Evolutionary conservation across 208 protist genomes (phyloP).

Genomic region (Trypanosoma congolense): DNA sequence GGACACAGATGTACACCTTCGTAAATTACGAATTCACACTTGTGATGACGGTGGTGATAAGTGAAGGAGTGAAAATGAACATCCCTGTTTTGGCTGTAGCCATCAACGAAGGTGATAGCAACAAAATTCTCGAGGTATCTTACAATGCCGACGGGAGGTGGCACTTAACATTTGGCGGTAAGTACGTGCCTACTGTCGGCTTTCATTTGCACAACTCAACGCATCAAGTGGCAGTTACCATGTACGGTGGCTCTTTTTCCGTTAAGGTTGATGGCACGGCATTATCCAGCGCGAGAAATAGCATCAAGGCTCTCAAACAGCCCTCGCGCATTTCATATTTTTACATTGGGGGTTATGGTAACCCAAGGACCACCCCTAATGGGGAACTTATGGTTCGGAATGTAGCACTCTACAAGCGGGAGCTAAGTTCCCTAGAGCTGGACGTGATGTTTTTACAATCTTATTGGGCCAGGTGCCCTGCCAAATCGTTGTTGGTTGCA

Average conservation of each 20-base stretch:
- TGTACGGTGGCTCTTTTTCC: not conserved
- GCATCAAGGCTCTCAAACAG: not conserved
- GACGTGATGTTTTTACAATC: not conserved
- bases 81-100: not conserved
- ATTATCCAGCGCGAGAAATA: not conserved
- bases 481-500: not conserved
- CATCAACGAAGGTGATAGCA: not conserved
- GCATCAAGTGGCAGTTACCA: not conserved
- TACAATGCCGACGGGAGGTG: not conserved
- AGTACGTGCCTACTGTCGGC: not conserved
- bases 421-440: not conserved
- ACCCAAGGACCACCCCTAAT: not conserved
- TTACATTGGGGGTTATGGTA: not conserved
- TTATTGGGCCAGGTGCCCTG: not conserved
- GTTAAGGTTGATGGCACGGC: not conserved
- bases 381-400: not conserved
- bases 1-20: not conserved
- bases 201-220: not conserved
- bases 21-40: not conserved
- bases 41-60: not conserved
- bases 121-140: not conserved
- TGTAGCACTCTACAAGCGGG: not conserved
- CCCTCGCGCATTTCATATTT: not conserved
- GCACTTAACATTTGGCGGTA: not conserved
- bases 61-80: not conserved